phyloP scores from a whole-genome alignment of 169 alveolate species.

The Plasmodium vivax region DNA sequence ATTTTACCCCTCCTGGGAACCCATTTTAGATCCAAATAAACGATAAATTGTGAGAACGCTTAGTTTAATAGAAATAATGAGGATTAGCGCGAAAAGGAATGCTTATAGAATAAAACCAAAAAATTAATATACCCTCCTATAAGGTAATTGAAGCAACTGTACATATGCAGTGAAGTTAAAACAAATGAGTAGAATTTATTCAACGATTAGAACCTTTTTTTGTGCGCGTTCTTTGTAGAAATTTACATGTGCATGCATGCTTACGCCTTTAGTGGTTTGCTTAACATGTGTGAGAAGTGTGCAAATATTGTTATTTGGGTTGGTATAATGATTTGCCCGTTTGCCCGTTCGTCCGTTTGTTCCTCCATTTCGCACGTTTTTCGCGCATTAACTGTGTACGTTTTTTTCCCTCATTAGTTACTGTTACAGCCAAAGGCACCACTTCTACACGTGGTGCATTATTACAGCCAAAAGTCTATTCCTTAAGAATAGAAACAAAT shows the following conservation, averaged over 20 bases:
- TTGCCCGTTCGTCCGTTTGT: background rate
- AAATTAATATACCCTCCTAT: too few species aligned
- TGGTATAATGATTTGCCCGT: too few species aligned
- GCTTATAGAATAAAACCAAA: background rate
- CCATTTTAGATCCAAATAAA: too few species aligned
- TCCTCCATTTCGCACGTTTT: background rate
- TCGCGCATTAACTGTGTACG: background rate
- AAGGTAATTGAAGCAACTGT: background rate
- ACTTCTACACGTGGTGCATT: background rate
- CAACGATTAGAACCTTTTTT: too few species aligned
- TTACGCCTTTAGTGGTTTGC: background rate
- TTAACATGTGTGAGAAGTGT: background rate
- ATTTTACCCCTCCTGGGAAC: background rate
- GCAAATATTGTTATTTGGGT: background rate
- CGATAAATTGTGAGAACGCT: too few species aligned
- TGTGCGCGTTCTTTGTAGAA: background rate
- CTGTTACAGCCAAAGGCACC: background rate
- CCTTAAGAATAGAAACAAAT: background rate
- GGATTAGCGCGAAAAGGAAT: too few species aligned
- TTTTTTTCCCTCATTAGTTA: background rate
- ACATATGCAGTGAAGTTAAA: background rate
- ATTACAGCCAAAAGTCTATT: background rate
- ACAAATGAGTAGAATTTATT: background rate
- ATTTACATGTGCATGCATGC: background rate
- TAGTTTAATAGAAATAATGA: too few species aligned